Base-by-base conservation (phyloP, 2,329 filamentous ascomycete species). In the Fusarium nurragi region DNA sequence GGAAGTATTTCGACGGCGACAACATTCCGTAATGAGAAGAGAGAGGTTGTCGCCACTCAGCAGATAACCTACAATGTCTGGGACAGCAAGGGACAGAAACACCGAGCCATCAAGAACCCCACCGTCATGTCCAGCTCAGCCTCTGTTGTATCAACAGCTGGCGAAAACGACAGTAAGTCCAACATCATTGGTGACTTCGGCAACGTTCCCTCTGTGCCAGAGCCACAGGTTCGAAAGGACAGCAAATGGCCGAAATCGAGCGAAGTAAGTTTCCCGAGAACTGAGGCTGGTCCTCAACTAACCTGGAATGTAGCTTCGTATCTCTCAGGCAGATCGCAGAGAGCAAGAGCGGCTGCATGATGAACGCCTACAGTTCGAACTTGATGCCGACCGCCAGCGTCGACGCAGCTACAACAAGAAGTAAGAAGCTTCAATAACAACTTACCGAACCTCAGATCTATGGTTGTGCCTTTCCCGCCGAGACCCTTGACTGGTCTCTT, bases 1-100 rank as follows among this genome's bases (percentile, higher is more conserved):
- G 40, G 39, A 4, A 75, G 67, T 19, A 46, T 75, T 6, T 76
- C 74, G 4, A 77, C 74, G 1, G 75, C 75, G 8, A 75, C 73
- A 1, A 76, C 74, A 1, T 14, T 73, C 11, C 69, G 71, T 2
- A 64, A 67, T 23, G 54, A 51, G 3, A 49, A 56, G 23, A 51
- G 58, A 11, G 53, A 59, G 10, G 30, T 8, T 6, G 48, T 34
- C 11, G 46, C 40, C 7, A 37, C 50, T 1, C 61, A 47, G 0
- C 43, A 58, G 13, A 54, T 70, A 1, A 26, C 39, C 0, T 77
- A 62, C 64, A 77, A 76, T 25, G 75, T 73, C 3, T 78, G 76
- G 75, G 75, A 75, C 11, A 18, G 67, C 1, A 51, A 36, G 6
- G 77, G 77, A 1, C 58, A 54, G 1, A 65, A 52, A 6, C 57